Percentiles rank a stretch among this genome's conserved stretches.
Conservation (phyloP, 176 grass and related monocot genomes). For the Triticum turgidum region DNA sequence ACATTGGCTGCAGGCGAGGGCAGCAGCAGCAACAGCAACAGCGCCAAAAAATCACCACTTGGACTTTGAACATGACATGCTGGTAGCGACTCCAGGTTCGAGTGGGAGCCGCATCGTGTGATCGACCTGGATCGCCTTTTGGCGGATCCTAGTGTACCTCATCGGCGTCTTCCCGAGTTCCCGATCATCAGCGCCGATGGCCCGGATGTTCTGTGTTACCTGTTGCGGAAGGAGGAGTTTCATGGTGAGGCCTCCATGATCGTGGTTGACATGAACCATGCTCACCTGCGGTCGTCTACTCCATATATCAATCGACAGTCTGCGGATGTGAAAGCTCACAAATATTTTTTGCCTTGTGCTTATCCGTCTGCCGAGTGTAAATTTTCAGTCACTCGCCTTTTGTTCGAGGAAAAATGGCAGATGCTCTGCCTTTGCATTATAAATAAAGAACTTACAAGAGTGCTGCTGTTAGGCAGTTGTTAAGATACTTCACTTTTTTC, state of each 20-base stretch:
- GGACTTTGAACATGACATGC: background rate
- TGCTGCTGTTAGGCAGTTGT: too few relatives aligned
- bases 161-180: background rate
- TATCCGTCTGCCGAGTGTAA: too few relatives aligned
- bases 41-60: background rate
- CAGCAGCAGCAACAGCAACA: too few relatives aligned
- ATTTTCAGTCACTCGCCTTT: too few relatives aligned
- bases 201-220: background rate
- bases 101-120: background rate
- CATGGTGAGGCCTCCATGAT: background rate
- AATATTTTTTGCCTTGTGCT: too few relatives aligned
- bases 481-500: too few relatives aligned
- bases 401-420: too few relatives aligned
- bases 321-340: too few relatives aligned
- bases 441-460: too few relatives aligned
- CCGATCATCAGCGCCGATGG: background rate
- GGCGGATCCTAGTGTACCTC: background rate
- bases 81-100: background rate
- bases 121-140: background rate
- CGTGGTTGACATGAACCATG: background rate
- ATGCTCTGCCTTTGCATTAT: too few relatives aligned
- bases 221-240: background rate
- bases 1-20: background rate
- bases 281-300: background rate
- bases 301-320: too few relatives aligned